Evolutionary conservation across 805 yeast genomes (phyloP), one percentile per base, ranked within the genome.

Genomic region (Kuraishia hungarica): DNA sequence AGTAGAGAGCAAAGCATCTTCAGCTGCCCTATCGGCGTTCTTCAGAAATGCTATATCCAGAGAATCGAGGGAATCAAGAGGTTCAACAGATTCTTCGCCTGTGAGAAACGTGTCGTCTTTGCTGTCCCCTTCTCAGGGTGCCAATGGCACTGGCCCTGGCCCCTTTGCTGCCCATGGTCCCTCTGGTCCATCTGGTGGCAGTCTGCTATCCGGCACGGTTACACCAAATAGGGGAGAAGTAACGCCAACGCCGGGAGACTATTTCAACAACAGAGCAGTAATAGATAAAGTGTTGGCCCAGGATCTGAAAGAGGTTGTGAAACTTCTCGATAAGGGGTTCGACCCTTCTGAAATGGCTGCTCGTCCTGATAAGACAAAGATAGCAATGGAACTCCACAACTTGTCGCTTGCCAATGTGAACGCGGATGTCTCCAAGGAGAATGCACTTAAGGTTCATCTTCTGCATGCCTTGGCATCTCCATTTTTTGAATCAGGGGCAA

Each of bases 391-490:
- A n/a, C 67, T 84, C 35, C 87, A 83, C 57, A 80, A 82, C 57
- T 66, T 84, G 35, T 79, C 87, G 1, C 67, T 83, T 2, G 66
- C 81, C 1, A 73, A 78, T 17, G 72, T 65, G 5, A 59, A 61
- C 15, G 43, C 43, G n/a, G 62, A 65, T 48, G 59, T 67, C 26
- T 58, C 72, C 20, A 77, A 78, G 58, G 73, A 75, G 24, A 72
- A 73, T 47, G 59, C 68, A 11, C 64, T 82, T 23, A 75, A 76
- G 57, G 72, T 75, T 2, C 78, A 75, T 60, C 66, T 84, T 3
- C 64, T 84, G 15, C 79, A 82, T 64, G 88, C 89, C 0, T 72
- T 85, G 55, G 86, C 91, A 1, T 82, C 86, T 1, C 89, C 89
- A 6, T 82, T 85, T 69, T 72, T 77, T 52, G 83, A 80, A 60